These are phyloP conservation scores for Prunus dulcis DNA, from an alignment of 306 rosid genomes.

Conservation along the genomic window DNA sequence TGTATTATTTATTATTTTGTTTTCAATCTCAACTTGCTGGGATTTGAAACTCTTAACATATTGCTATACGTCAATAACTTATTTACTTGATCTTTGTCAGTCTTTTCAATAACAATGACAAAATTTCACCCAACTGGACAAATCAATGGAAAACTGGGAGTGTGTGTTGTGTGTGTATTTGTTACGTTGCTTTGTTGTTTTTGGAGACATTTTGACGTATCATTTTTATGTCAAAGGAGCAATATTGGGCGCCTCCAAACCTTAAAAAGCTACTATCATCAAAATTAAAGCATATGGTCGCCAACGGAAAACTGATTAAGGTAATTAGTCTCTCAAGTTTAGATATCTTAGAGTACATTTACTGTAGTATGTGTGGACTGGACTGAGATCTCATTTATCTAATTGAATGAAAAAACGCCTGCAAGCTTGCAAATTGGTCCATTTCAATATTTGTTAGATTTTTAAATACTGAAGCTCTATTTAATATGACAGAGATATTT, in stretches of 20 bases:
- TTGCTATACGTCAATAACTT: neutral
- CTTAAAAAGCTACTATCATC: constrained; percentile 66
- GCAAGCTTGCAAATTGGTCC: constrained; percentile 1
- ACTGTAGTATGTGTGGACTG: constrained; percentile 20
- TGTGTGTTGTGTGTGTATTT: neutral
- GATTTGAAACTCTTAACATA: neutral
- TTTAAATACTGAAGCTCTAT: constrained; percentile 2
- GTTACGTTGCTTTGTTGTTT: constrained; percentile 10
- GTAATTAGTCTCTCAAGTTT: constrained; percentile 35
- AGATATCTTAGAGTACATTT: constrained; percentile 3
- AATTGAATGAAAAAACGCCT: neutral
- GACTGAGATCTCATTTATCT: constrained; percentile 18
- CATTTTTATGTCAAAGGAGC: constrained; percentile 51
- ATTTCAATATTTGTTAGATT: neutral
- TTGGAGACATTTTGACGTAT: constrained; percentile 21
- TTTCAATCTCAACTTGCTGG: constrained; percentile 12
- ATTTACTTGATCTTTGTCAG: constrained; percentile 8
- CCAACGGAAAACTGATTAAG: constrained; percentile 74
- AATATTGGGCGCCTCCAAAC: constrained; percentile 70
- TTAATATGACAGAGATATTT: neutral
- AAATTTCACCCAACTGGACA: constrained; percentile 14
- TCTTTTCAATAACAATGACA: constrained; percentile 11
- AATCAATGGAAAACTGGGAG: neutral
- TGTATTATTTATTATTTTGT: neutral
- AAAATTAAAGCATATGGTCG: constrained; percentile 78